Conservation (phyloP, 2,329 filamentous ascomycete genomes). For the Diaporthe sp. region DNA sequence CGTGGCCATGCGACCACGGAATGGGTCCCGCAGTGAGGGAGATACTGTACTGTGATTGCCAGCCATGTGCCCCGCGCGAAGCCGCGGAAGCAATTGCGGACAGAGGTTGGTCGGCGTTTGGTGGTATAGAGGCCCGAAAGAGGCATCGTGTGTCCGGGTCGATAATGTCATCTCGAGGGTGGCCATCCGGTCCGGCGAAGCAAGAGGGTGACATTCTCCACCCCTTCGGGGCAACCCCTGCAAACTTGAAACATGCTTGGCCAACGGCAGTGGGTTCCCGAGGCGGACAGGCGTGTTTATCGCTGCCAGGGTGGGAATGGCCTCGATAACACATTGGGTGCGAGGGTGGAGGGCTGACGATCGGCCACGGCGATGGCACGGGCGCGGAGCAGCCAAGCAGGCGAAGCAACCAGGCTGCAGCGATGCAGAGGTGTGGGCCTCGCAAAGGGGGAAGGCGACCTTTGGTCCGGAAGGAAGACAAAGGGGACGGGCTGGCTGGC, state of each 20-base stretch:
- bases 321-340: slow-evolving; percentile 21
- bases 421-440: background rate
- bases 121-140: slow-evolving; percentile 12
- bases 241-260: slow-evolving; percentile 38
- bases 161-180: slow-evolving; percentile 8
- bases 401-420: slow-evolving; percentile 25
- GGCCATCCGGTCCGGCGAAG: slow-evolving; percentile 4
- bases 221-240: slow-evolving; percentile 29
- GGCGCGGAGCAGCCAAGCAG: slow-evolving; percentile 15
- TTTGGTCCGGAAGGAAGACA: background rate
- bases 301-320: slow-evolving; percentile 24
- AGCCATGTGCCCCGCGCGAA: background rate
- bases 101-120: background rate
- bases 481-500: background rate
- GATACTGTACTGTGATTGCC: background rate
- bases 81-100: background rate
- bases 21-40: slow-evolving; percentile 20
- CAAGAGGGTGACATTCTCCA: slow-evolving; percentile 25
- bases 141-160: slow-evolving; percentile 23
- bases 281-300: slow-evolving; percentile 24
- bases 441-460: slow-evolving; percentile 1
- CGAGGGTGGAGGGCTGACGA: slow-evolving; percentile 20
- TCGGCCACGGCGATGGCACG: slow-evolving; percentile 31
- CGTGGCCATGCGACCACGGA: slow-evolving; percentile 29
- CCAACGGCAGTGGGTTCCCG: slow-evolving; percentile 30